Evolutionary conservation across 306 rosid genomes (phyloP).

Genomic region (Sindora glabra): DNA sequence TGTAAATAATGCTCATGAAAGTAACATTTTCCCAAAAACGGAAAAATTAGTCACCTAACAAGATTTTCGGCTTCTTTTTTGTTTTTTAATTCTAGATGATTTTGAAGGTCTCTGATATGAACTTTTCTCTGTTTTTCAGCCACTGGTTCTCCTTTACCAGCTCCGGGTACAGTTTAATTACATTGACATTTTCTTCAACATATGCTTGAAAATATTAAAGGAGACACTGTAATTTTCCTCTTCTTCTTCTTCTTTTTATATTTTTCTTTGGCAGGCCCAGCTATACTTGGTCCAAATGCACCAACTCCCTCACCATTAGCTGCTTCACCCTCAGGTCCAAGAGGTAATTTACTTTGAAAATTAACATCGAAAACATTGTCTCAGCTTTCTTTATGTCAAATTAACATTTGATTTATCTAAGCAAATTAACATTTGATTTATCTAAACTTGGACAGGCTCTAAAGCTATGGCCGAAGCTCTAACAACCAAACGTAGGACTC

Average conservation of each 20-base stretch:
- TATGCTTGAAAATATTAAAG: too few relatives aligned
- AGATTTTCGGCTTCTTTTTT: not conserved
- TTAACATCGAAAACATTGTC: not conserved
- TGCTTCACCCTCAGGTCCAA: conserved; percentile 39
- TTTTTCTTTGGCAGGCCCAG: conserved; percentile 28
- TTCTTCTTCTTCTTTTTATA: too few relatives aligned
- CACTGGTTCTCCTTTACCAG: conserved; percentile 47
- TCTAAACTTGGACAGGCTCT: conserved; percentile 16
- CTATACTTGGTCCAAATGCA: conserved; percentile 18
- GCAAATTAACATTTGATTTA: too few relatives aligned
- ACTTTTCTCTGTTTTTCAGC: conserved; percentile 31
- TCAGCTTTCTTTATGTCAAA: too few relatives aligned
- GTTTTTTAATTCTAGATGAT: not conserved
- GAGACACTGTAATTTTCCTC: not conserved
- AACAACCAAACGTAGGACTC: not conserved
- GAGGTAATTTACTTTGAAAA: conserved; percentile 24
- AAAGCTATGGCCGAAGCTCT: conserved; percentile 6
- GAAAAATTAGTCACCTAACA: too few relatives aligned
- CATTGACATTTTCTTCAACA: not conserved
- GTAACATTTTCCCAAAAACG: not conserved
- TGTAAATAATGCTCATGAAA: not conserved
- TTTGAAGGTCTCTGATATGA: not conserved
- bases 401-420: too few relatives aligned
- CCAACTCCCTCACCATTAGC: conserved; percentile 21
- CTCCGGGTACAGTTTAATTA: conserved; percentile 43